Evolutionary conservation across 306 rosid species (phyloP).

Genomic region (Lathyrus sativus): DNA sequence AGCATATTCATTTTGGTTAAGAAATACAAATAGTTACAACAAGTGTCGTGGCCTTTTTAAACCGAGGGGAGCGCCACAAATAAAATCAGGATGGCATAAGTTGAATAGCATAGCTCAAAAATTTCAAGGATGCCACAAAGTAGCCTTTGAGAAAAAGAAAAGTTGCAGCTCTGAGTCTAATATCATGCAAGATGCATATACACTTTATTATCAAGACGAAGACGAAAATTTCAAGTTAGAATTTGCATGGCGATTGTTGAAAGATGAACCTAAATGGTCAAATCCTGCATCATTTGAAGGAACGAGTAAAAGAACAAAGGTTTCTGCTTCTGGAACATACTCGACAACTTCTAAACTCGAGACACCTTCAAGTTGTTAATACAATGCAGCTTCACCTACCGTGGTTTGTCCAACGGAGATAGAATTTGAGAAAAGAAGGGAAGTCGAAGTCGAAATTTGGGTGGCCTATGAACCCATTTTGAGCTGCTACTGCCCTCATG

Average conservation of each 20-base stretch:
- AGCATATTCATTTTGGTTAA: too few relatives aligned
- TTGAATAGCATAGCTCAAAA: too few relatives aligned
- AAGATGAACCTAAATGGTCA: conserved; percentile 29
- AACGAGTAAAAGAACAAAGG: conserved; percentile 1
- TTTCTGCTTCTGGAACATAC: conserved; percentile 12
- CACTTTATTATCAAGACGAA: conserved; percentile 9
- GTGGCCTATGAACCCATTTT: too few relatives aligned
- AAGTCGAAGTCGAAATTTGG: too few relatives aligned
- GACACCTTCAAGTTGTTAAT: background rate
- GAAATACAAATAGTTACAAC: too few relatives aligned
- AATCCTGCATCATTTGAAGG: conserved; percentile 2
- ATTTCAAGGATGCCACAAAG: too few relatives aligned
- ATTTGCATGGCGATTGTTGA: conserved; percentile 21
- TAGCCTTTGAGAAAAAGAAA: too few relatives aligned
- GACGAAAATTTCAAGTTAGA: conserved; percentile 9
- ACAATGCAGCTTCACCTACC: background rate
- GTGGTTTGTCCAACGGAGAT: background rate
- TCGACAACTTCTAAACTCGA: conserved; percentile 1
- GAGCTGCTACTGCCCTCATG: too few relatives aligned
- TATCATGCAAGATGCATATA: background rate
- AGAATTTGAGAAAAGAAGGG: background rate
- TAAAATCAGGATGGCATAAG: too few relatives aligned
- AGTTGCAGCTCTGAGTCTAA: background rate
- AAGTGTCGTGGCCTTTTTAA: too few relatives aligned
- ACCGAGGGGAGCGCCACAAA: too few relatives aligned